Conservation (phyloP, 257 asterid species). For the Lantana camara region DNA sequence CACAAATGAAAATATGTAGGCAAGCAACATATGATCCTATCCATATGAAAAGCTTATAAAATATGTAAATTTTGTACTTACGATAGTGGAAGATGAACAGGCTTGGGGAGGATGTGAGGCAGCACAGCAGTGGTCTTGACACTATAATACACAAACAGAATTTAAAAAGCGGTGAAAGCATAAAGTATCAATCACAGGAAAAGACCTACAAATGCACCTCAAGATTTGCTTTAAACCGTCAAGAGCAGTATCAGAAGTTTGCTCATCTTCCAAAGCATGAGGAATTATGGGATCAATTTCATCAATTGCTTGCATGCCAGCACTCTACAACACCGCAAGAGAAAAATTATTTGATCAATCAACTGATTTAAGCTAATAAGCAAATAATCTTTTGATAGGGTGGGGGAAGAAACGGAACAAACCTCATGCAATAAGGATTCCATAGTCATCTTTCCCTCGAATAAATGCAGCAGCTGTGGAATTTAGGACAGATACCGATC, state of each 20-base stretch:
- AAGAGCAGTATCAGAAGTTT: slow-evolving; percentile 93
- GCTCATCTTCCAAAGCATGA: slow-evolving; percentile 90
- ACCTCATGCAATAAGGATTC: too few relatives aligned
- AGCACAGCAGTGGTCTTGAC: slow-evolving; percentile 98
- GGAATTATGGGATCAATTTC: slow-evolving; percentile 97
- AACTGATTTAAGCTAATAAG: slow-evolving; percentile 24
- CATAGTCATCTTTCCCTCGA: too few relatives aligned
- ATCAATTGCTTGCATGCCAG: slow-evolving; percentile 99
- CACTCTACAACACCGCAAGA: slow-evolving; percentile 58
- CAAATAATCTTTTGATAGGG: not conserved
- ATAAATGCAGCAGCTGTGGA: too few relatives aligned
- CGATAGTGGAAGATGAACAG: slow-evolving; percentile 92
- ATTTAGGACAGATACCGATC: too few relatives aligned
- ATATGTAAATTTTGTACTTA: slow-evolving; percentile 44
- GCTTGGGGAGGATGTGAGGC: slow-evolving; percentile 99
- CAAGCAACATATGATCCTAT: slow-evolving; percentile 13
- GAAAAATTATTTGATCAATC: slow-evolving; percentile 7
- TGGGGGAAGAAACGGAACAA: too few relatives aligned
- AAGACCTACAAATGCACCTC: slow-evolving; percentile 50
- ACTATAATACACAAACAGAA: slow-evolving; percentile 44
- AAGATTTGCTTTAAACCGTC: slow-evolving; percentile 97
- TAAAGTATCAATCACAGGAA: slow-evolving; percentile 18
- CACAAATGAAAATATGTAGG: slow-evolving; percentile 27
- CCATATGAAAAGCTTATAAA: slow-evolving; percentile 16
- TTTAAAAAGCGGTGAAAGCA: slow-evolving; percentile 8